These are phyloP conservation scores for Nephromyces sp. DNA, from an alignment of 169 alveolate species.

Conservation along the genomic window DNA sequence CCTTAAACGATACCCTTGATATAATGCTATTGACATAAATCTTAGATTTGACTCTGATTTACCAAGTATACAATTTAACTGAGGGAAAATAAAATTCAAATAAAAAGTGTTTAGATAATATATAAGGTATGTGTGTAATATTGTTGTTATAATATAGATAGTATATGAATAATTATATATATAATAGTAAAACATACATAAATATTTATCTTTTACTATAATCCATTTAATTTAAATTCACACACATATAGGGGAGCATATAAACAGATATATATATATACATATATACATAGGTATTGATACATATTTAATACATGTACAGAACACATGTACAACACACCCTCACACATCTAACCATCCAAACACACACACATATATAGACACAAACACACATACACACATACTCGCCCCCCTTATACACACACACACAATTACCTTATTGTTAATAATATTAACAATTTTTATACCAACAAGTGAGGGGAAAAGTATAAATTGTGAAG, in stretches of 20 bases:
- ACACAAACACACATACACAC: not conserved
- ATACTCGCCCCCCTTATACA: not conserved
- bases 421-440: constrained; percentile 29
- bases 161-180: too few relatives aligned
- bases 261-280: too few relatives aligned
- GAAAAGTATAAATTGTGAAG: constrained; percentile 77
- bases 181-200: too few relatives aligned
- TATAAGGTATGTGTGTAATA: too few relatives aligned
- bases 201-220: too few relatives aligned
- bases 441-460: constrained; percentile 60
- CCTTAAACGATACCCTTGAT: constrained; percentile 35
- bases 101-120: not conserved
- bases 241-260: too few relatives aligned
- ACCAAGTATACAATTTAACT: constrained; percentile 51
- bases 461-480: constrained; percentile 87
- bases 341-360: not conserved
- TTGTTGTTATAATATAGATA: too few relatives aligned
- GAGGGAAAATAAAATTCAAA: not conserved
- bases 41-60: constrained; percentile 49
- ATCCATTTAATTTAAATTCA: too few relatives aligned
- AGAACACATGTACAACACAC: not conserved
- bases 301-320: too few relatives aligned
- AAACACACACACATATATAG: too few relatives aligned
- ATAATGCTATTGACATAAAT: constrained; percentile 38
- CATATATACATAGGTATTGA: too few relatives aligned